These are phyloP conservation scores for Yamadazyma laniorum DNA, from an alignment of 805 yeast species.

Conservation along the genomic window DNA sequence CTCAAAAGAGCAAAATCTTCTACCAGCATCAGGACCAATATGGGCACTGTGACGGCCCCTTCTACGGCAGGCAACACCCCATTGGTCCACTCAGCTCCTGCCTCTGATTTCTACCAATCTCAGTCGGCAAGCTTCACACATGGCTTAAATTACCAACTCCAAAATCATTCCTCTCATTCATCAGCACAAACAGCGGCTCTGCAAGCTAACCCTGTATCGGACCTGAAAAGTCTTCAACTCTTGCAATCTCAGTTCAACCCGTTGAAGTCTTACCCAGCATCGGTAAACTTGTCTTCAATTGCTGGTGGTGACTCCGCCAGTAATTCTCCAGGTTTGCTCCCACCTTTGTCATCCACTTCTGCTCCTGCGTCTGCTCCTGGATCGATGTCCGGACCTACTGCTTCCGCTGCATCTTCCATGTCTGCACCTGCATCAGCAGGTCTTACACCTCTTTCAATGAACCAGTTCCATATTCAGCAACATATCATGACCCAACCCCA, in stretches of 20 bases:
- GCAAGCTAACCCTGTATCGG: constrained; percentile 7
- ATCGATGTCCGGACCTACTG: neutral
- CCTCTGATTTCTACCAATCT: constrained; percentile 4
- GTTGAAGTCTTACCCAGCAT: constrained; percentile 46
- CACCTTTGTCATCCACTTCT: constrained; percentile 23
- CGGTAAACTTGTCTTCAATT: constrained; percentile 54
- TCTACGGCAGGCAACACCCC: too few species aligned
- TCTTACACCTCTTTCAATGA: neutral
- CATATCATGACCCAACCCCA: neutral
- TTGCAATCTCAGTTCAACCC: constrained; percentile 24
- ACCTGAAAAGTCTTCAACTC: constrained; percentile 21
- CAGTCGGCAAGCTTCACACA: constrained; percentile 3
- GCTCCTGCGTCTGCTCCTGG: constrained; percentile 7
- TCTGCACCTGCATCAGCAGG: neutral
- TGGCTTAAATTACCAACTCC: neutral
- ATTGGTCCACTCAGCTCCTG: too few species aligned
- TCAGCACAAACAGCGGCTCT: constrained; percentile 12
- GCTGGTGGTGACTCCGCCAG: constrained; percentile 21
- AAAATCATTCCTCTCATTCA: neutral
- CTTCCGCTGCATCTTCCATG: neutral
- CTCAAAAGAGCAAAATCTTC: constrained; percentile 37
- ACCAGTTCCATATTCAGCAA: neutral
- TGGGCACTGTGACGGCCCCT: too few species aligned
- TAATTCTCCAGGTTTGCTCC: constrained; percentile 18
- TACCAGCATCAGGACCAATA: constrained; percentile 4